Evolutionary conservation across 129 eudicot genomes (phyloP).

Genomic region (Escallonia rubra): DNA sequence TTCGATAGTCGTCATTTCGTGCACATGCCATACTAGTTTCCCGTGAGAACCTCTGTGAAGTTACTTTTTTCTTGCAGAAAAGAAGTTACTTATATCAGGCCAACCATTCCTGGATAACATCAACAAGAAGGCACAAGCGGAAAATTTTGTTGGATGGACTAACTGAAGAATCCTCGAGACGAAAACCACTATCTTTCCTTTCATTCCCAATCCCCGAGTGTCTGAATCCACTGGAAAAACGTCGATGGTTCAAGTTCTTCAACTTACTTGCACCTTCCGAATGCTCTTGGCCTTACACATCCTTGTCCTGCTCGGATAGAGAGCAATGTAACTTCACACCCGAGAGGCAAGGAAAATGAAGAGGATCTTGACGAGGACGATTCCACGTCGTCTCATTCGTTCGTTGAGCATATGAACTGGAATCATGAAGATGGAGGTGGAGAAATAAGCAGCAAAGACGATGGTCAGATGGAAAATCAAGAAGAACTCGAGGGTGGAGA

Average conservation of each 20-base stretch:
- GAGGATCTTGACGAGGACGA: constrained; percentile 77
- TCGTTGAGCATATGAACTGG: constrained; percentile 41
- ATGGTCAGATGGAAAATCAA: constrained; percentile 80
- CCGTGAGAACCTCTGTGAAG: no score
- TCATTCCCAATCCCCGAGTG: constrained; percentile 92
- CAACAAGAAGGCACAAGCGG: constrained; percentile 62
- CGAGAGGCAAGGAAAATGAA: constrained; percentile 51
- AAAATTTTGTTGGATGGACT: constrained; percentile 56
- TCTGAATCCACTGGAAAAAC: constrained; percentile 21
- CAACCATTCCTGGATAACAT: constrained; percentile 82
- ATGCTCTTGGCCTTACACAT: constrained; percentile 29
- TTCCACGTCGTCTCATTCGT: constrained; percentile 35
- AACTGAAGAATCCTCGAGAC: constrained; percentile 40
- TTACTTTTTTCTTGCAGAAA: no score
- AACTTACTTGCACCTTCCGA: constrained; percentile 25
- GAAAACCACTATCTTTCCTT: constrained; percentile 68
- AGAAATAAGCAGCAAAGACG: constrained; percentile 72
- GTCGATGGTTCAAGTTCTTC: constrained; percentile 32
- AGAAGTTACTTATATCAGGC: constrained; percentile 63
- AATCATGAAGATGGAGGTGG: constrained; percentile 49
- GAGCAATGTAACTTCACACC: constrained; percentile 16
- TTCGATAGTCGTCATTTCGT: no score
- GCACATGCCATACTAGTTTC: no score
- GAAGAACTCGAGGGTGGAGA: constrained; percentile 91
- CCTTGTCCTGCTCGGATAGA: constrained; percentile 85